A percentile compares a stretch with the other conserved stretches of the same genome.
Evolutionary conservation across 345 rosid genomes (phyloP).

Genomic region (Isatis tinctoria): DNA sequence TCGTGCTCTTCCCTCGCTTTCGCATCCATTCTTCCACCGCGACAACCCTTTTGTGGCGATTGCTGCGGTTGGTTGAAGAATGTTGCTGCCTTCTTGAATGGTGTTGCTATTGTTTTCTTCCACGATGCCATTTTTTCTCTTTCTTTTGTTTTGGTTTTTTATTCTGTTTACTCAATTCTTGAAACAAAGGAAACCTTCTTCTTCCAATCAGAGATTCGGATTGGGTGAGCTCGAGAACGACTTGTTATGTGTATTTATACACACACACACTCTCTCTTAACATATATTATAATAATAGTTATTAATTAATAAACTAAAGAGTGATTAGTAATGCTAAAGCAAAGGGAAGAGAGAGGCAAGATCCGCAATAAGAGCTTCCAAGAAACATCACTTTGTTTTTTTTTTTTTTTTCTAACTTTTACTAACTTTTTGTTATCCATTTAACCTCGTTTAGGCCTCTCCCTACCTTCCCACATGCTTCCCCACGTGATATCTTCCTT

Average conservation of each 20-base stretch:
- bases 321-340: constrained; percentile 23
- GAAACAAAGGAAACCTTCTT: constrained; percentile 9
- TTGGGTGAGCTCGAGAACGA: constrained; percentile 30
- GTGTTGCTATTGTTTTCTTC: constrained; percentile 75
- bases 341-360: constrained; percentile 45
- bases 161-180: constrained; percentile 4
- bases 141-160: too few relatives aligned
- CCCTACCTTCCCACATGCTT: constrained; percentile 33
- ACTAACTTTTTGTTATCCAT: constrained; percentile 26
- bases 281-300: not conserved
- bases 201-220: constrained; percentile 18
- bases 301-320: not conserved
- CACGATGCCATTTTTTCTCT: constrained; percentile 55
- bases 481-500: constrained; percentile 28
- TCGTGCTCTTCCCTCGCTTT: constrained; percentile 57
- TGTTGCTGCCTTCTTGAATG: constrained; percentile 76
- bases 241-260: constrained; percentile 31
- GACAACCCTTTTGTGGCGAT: constrained; percentile 6
- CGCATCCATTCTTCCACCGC: constrained; percentile 25
- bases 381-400: constrained; percentile 31
- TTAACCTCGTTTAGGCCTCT: constrained; percentile 34
- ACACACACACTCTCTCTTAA: not conserved
- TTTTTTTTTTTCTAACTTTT: not conserved
- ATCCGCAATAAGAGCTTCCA: constrained; percentile 64
- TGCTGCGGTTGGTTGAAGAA: constrained; percentile 66